Conservation (phyloP, 2,329 filamentous ascomycete genomes). For the Aspergillus oerlinghausenensis region DNA sequence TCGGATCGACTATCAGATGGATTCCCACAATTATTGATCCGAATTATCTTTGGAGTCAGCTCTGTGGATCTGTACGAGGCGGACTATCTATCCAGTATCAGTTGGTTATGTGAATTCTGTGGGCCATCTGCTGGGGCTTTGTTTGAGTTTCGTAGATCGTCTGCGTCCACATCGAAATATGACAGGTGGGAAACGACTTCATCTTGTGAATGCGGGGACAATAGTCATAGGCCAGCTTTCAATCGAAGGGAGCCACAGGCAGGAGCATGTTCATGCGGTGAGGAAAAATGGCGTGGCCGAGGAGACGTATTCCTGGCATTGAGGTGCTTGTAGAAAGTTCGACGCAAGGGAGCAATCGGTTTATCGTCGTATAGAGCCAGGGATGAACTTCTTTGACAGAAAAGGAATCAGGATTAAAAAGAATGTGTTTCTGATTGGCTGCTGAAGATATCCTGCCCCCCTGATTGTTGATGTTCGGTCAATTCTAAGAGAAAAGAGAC, state of each 20-base stretch:
- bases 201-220: neutral
- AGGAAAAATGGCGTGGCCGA: neutral
- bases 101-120: neutral
- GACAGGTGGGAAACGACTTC: constrained; percentile 13
- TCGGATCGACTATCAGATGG: neutral
- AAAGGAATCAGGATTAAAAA: constrained; percentile 1
- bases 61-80: neutral
- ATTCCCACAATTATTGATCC: neutral
- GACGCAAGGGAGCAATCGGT: constrained; percentile 12
- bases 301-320: neutral
- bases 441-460: neutral
- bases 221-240: neutral
- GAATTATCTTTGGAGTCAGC: neutral
- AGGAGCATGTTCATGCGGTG: constrained; percentile 4
- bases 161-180: constrained; percentile 5
- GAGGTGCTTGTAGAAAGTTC: neutral
- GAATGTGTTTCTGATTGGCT: neutral
- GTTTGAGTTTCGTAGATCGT: constrained; percentile 3
- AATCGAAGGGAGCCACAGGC: neutral
- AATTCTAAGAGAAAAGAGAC: neutral
- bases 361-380: constrained; percentile 7
- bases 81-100: neutral
- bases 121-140: constrained; percentile 4
- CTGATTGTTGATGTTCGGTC: neutral
- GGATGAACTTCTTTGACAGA: constrained; percentile 6